Evolutionary conservation across 106 monocot genomes (phyloP), one percentile per base, ranked within the genome.

Genomic region (Dioscorea dumetorum): DNA sequence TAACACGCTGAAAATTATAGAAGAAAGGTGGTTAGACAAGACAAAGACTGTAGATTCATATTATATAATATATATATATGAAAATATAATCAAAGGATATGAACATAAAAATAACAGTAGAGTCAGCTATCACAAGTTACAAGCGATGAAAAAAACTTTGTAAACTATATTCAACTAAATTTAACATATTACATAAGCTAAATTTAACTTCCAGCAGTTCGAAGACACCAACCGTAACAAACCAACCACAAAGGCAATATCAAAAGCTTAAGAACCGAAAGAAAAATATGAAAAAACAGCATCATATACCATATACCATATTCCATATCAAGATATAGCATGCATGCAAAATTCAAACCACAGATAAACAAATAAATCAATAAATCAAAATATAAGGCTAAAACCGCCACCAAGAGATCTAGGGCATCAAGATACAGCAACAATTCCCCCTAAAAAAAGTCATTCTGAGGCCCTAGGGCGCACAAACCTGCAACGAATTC

Each of bases 1-100:
- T 95, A 19, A 91, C 95, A 71, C 91, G 95, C 95, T 95, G 81
- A 70, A 73, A 79, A 48, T 67, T 12, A 57, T 64, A 53, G 22
- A 24, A 53, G 22, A 24, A 67, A 3, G 5, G 0, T 33, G 33
- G 13, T 63, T 63, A 33, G 34, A 17, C 54, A 14, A 4, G 13
- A 56, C 16, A 56, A 56, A 19, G 15, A 56, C 54, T 4, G 41
- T 41, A 6, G 6, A 28, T 28, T 1, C 28, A 28, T 41, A 41
- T 6, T 41, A 8, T 41, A 41, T 56, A 56, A 53, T 4, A 56
- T 56, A 56, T 13, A 56, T 28, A 28, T 28, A 56, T 12, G 13
- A 16, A 15, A 56, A 56, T 19, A 56, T 19, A 56, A 56, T 56
- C 4, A 4, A 56, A 19, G 19, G 19, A 56, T 0, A 16, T 18